These are phyloP conservation scores for Lycium ferocissimum DNA, from an alignment of 257 asterid genomes.

Conservation along the genomic window DNA sequence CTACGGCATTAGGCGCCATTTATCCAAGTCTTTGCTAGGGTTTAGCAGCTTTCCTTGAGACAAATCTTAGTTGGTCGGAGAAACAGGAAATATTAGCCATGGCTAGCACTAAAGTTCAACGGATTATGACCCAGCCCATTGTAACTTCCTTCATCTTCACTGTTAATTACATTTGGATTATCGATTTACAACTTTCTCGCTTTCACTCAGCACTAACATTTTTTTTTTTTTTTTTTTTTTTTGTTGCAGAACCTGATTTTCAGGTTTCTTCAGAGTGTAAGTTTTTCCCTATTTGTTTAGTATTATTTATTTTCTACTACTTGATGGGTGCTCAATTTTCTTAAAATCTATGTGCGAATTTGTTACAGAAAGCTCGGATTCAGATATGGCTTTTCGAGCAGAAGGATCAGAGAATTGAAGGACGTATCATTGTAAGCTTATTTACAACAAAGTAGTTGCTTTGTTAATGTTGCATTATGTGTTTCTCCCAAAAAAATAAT, in stretches of 20 bases:
- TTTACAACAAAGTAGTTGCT: neutral
- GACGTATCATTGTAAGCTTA: constrained; percentile 52
- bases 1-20: constrained; percentile 20
- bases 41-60: constrained; percentile 24
- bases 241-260: constrained; percentile 53
- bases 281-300: neutral
- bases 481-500: neutral
- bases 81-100: constrained; percentile 18
- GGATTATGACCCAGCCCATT: constrained; percentile 40
- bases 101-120: constrained; percentile 39
- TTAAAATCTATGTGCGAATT: neutral
- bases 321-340: neutral
- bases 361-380: constrained; percentile 56
- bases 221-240: neutral
- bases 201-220: constrained; percentile 5
- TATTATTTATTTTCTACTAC: neutral
- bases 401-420: constrained; percentile 70
- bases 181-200: neutral
- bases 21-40: constrained; percentile 1
- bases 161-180: neutral
- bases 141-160: constrained; percentile 25
- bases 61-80: neutral
- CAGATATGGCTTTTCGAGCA: constrained; percentile 79
- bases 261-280: constrained; percentile 64
- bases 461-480: neutral